Evolutionary conservation across 164 flowering plant species (phyloP), one percentile per base, ranked within the genome.

Genomic region (Sedum album): DNA sequence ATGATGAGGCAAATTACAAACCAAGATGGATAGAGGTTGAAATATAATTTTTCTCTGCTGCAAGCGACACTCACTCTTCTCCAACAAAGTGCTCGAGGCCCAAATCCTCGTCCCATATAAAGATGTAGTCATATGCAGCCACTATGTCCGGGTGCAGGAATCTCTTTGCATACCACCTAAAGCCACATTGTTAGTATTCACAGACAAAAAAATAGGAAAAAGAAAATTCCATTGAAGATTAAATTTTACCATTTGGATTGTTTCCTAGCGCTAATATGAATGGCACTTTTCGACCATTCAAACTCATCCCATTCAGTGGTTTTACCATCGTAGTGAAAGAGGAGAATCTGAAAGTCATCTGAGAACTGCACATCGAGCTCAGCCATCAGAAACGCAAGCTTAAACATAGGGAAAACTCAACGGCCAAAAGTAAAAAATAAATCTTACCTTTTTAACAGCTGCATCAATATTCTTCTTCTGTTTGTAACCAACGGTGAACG

Each of bases 51-150:
- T n/a, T n/a, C n/a, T n/a, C n/a, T n/a, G n/a, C n/a, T n/a, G 23
- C 57, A 68, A 33, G 63, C 44, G 66, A 63, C 2, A 75, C 87
- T 83, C 77, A 95, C 99, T 83, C 82, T 79, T 89, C 95, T 20
- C 93, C 90, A 78, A 89, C 49, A 63, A 95, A 95, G 75, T 95
- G 83, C 74, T 92, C 96, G 30, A 95, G 86, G 18, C 98, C 99
- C 5, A 95, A 79, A 73, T 95, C 99, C 79, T 95, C 99, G 82
- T 95, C 99, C 99, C 99, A 95, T 31, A 95, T 84, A 74, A 95
- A 95, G 61, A 95, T 88, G 73, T 89, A 95, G 20, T 95, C 99
- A 72, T 89, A 92, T 14, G 88, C 68, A 2, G 99, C 97, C 68
- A 95, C 90, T 74, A 95, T 83, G 74, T 90, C 91, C 21, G 98